phyloP scores from a whole-genome alignment of 805 yeast species.

The Lipomyces sp. region DNA sequence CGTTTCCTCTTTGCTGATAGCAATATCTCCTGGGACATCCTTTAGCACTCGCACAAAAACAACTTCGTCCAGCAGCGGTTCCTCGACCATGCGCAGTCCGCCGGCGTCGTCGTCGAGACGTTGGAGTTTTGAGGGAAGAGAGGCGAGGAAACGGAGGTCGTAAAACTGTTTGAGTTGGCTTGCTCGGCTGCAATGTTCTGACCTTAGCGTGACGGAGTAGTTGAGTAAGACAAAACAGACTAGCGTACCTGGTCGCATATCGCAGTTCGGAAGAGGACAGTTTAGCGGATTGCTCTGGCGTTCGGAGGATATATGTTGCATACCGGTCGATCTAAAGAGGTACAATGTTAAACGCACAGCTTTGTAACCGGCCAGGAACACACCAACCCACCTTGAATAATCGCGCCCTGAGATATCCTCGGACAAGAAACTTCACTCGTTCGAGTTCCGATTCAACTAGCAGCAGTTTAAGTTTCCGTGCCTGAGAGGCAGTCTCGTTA shows the following conservation, averaged over 20 bases:
- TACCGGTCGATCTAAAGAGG: slow-evolving; percentile 58
- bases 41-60: slow-evolving; percentile 65
- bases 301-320: slow-evolving; percentile 56
- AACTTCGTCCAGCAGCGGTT: slow-evolving; percentile 71
- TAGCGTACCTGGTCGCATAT: slow-evolving; percentile 53
- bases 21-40: slow-evolving; percentile 42
- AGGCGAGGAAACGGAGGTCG: slow-evolving; percentile 60
- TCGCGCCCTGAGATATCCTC: slow-evolving; percentile 78
- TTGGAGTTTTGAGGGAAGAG: slow-evolving; percentile 66
- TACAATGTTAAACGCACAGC: not conserved
- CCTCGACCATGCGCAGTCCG: slow-evolving; percentile 68
- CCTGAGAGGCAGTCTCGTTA: slow-evolving; percentile 48
- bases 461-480: slow-evolving; percentile 73
- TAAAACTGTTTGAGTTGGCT: slow-evolving; percentile 50
- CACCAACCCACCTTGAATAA: slow-evolving; percentile 38
- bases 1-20: slow-evolving; percentile 49
- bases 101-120: slow-evolving; percentile 73
- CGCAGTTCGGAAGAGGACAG: slow-evolving; percentile 59
- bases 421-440: slow-evolving; percentile 72
- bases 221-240: not conserved
- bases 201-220: not conserved
- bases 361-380: not conserved
- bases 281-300: slow-evolving; percentile 40
- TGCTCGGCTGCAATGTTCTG: slow-evolving; percentile 10
- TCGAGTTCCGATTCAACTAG: slow-evolving; percentile 91